phyloP scores from a whole-genome alignment of 1,284 basidiomycete genomes.

The Papiliotrema flavescens region DNA sequence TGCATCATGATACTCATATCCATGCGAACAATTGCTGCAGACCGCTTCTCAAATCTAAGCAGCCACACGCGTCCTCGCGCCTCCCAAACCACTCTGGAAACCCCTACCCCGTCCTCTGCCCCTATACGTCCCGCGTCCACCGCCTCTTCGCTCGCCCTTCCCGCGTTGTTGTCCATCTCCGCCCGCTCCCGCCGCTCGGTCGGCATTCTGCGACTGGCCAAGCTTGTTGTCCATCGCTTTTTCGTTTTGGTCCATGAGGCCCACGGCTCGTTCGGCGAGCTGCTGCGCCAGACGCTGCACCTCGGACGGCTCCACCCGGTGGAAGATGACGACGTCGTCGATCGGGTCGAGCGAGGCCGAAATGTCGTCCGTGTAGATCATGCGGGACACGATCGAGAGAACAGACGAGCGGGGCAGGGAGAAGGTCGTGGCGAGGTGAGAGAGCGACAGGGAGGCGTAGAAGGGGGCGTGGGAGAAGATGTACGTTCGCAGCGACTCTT shows the following conservation, averaged over 20 bases:
- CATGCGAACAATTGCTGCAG: too few species aligned
- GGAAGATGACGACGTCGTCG: conserved; percentile 80
- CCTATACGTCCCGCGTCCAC: conserved; percentile 27
- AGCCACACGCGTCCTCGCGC: background rate
- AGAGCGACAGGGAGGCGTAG: conserved; percentile 86
- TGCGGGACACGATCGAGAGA: conserved; percentile 90
- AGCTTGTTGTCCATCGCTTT: conserved; percentile 88
- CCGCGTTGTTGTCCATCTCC: conserved; percentile 41
- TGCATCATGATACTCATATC: too few species aligned
- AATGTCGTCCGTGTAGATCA: conserved; percentile 99
- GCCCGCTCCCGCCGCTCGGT: conserved; percentile 53
- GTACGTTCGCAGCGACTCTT: conserved; percentile 94
- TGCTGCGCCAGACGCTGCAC: conserved; percentile 84
- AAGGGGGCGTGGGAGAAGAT: conserved; percentile 97
- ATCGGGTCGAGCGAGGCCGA: conserved; percentile 90
- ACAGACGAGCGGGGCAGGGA: conserved; percentile 73
- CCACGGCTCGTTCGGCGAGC: conserved; percentile 81
- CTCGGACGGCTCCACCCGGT: conserved; percentile 80
- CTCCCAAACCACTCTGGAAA: conserved; percentile 10
- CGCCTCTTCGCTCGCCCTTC: conserved; percentile 33
- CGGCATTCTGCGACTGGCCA: conserved; percentile 61
- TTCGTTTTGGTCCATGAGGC: conserved; percentile 93
- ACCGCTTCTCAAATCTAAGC: background rate
- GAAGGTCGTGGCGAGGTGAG: conserved; percentile 83
- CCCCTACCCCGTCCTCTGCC: conserved; percentile 27